Percentiles rank a stretch among this genome's conserved stretches.
Evolutionary conservation across 2,329 filamentous ascomycete species (phyloP).

Genomic region (Exophiala aquamarina): DNA sequence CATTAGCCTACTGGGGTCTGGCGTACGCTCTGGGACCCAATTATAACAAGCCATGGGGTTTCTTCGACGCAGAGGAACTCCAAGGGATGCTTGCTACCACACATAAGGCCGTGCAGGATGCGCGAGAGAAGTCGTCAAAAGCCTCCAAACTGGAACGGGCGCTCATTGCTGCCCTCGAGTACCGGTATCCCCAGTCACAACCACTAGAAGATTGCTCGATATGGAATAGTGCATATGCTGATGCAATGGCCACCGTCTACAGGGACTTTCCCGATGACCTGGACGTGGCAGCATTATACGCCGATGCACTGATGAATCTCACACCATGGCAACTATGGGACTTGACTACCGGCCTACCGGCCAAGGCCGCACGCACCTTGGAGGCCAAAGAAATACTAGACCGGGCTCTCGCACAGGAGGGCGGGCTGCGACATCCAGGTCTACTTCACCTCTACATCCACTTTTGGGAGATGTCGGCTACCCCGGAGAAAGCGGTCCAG

Average conservation of each 20-base stretch:
- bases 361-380: constrained; percentile 54
- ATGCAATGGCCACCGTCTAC: constrained; percentile 61
- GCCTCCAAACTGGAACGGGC: constrained; percentile 58
- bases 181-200: constrained; percentile 59
- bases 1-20: constrained; percentile 43
- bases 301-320: constrained; percentile 65
- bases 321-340: constrained; percentile 68
- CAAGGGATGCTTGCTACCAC: constrained; percentile 29
- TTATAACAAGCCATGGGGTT: constrained; percentile 76
- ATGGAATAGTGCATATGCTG: constrained; percentile 62
- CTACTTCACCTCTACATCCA: constrained; percentile 75
- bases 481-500: constrained; percentile 62
- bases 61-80: constrained; percentile 65
- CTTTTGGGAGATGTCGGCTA: constrained; percentile 72
- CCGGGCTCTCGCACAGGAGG: constrained; percentile 51
- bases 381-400: constrained; percentile 62
- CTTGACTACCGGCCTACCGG: constrained; percentile 57
- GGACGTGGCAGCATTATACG: constrained; percentile 64
- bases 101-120: constrained; percentile 33
- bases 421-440: constrained; percentile 62
- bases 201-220: constrained; percentile 50
- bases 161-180: constrained; percentile 62
- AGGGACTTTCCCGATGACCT: constrained; percentile 54
- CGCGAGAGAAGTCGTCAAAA: constrained; percentile 37
- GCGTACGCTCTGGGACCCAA: constrained; percentile 73